A percentile compares a stretch with the other conserved stretches of the same genome.
Conservation (phyloP, 805 yeast species). For the Clavispora phyllophila region DNA sequence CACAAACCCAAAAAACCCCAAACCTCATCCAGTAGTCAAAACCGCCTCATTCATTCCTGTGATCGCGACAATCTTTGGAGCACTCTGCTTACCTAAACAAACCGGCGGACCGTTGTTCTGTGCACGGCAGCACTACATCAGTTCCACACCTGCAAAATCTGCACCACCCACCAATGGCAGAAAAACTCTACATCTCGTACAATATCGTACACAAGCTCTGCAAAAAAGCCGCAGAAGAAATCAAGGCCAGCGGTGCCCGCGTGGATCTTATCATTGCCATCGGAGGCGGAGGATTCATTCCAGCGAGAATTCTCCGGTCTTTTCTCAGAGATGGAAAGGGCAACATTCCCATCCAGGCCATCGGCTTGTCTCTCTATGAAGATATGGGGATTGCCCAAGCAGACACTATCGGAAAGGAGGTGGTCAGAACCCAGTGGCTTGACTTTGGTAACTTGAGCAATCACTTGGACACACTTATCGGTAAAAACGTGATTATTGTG, state of each 20-base stretch:
- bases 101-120: not conserved
- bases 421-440: conserved; percentile 79
- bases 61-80: too few relatives aligned
- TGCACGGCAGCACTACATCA: not conserved
- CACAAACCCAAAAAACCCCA: too few relatives aligned
- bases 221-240: conserved; percentile 53
- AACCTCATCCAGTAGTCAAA: too few relatives aligned
- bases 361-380: conserved; percentile 16
- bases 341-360: conserved; percentile 17
- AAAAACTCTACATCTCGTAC: conserved; percentile 61
- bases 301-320: conserved; percentile 16
- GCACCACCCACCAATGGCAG: conserved; percentile 5
- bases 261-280: conserved; percentile 16
- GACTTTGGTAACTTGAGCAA: conserved; percentile 51
- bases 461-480: conserved; percentile 55
- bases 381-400: conserved; percentile 22
- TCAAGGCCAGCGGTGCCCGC: conserved; percentile 34
- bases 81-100: too few relatives aligned
- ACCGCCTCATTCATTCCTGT: too few relatives aligned
- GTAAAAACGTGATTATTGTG: conserved; percentile 66
- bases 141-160: not conserved
- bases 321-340: conserved; percentile 9
- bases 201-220: conserved; percentile 75
- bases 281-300: conserved; percentile 17
- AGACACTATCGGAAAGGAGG: conserved; percentile 37